Conservation (phyloP, 106 monocot species). For the Dioscorea alata region DNA sequence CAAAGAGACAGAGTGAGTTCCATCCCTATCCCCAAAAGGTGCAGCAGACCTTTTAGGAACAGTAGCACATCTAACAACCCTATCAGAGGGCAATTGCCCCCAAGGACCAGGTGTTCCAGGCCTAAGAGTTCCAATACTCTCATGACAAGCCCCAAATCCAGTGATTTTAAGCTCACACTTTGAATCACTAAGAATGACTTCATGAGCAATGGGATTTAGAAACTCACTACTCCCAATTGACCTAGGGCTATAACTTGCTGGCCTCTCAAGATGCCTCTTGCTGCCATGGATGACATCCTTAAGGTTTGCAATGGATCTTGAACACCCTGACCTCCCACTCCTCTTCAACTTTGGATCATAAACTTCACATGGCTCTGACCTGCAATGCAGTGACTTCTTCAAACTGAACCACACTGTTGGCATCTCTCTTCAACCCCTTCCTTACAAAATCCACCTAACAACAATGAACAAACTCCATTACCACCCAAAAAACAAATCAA, state of each 20-base stretch:
- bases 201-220: slow-evolving; percentile 72
- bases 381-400: slow-evolving; percentile 29
- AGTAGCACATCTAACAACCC: not conserved
- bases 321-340: slow-evolving; percentile 60
- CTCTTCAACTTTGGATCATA: slow-evolving; percentile 16
- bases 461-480: too few relatives aligned
- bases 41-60: slow-evolving; percentile 34
- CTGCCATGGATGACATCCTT: slow-evolving; percentile 84
- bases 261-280: slow-evolving; percentile 64
- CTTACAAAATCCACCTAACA: too few relatives aligned
- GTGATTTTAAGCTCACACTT: slow-evolving; percentile 70
- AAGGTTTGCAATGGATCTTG: slow-evolving; percentile 77
- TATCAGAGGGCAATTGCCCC: slow-evolving; percentile 27
- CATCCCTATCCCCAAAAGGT: slow-evolving; percentile 6
- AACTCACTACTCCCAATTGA: slow-evolving; percentile 86
- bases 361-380: slow-evolving; percentile 21
- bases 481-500: too few relatives aligned
- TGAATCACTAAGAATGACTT: slow-evolving; percentile 60
- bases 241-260: slow-evolving; percentile 67
- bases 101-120: slow-evolving; percentile 79
- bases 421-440: not conserved
- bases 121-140: slow-evolving; percentile 45
- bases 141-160: slow-evolving; percentile 25
- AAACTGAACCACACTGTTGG: slow-evolving; percentile 10
- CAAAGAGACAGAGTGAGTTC: not conserved